Base-by-base conservation (phyloP, 2,329 filamentous ascomycete species). In the Fusarium pininemorale region DNA sequence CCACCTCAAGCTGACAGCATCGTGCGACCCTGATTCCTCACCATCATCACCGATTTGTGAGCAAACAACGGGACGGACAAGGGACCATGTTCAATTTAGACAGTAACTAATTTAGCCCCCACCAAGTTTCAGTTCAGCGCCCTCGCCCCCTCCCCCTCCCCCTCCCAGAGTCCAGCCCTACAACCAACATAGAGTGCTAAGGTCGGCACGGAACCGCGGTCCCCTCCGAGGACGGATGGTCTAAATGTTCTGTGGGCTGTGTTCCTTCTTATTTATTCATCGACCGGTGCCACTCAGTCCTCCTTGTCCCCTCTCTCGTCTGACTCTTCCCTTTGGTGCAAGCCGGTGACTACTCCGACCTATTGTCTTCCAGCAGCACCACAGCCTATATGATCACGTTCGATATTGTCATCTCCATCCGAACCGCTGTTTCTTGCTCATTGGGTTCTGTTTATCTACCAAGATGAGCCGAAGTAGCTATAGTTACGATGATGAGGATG, bases 401-500 rank as follows among this genome's bases (percentile, higher is more conserved):
- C 45, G 35, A 35, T 28, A 54, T 65, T 58, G 48, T 30, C 51
- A 22, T 24, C n/a, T 32, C 32, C 14, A 32, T 38, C 16, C 24
- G 60, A 51, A n/a, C 50, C 53, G 22, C 18, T 28, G 22, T 32
- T 45, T 45, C 48, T 61, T n/a, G 26, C 20, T 54, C 41, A 44
- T 47, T 54, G 24, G 20, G 20, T 48, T n/a, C 51, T 48, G 35
- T 37, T 14, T 63, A 39, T 56, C 32, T 45, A 16, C 26, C 59
- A 75, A 59, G n/a, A 83, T 82, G 80, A 81, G 77, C 30, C 66
- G 63, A 54, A 63, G 60, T 66, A 83, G 78, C 72, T 85, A 85
- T 77, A 85, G 85, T 77, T 87, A 85, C 75, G 84, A 86, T 63
- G 85, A 87, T 72, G 87, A 90, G 39, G 88, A 89, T 37, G 89